A percentile compares a stretch with the other conserved stretches of the same genome.
Evolutionary conservation across 1,284 basidiomycete species (phyloP).

Genomic region (Microbotryomycetes sp.): DNA sequence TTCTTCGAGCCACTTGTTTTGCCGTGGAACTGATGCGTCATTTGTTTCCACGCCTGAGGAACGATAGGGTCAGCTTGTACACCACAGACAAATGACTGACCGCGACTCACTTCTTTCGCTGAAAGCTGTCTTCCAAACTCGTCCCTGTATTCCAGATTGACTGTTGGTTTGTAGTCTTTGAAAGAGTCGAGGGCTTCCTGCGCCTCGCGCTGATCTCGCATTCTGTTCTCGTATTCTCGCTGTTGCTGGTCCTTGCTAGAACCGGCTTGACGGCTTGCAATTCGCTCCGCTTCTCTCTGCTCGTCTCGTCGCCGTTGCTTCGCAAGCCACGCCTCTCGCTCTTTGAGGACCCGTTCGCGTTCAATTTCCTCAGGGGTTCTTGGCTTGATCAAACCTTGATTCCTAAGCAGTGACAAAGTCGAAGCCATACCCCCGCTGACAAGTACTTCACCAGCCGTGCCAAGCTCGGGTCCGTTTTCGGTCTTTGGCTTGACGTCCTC

Average conservation of each 20-base stretch:
- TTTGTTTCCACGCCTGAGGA: conserved; percentile 73
- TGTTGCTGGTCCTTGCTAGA: conserved; percentile 81
- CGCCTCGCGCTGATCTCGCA: conserved; percentile 85
- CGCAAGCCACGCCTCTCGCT: conserved; percentile 84
- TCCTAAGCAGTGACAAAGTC: conserved; percentile 77
- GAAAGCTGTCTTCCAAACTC: conserved; percentile 86
- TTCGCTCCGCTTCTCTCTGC: conserved; percentile 69
- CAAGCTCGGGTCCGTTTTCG: conserved; percentile 19
- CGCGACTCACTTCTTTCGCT: conserved; percentile 61
- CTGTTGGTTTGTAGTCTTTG: conserved; percentile 91
- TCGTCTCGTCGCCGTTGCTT: conserved; percentile 69
- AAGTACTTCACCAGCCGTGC: conserved; percentile 39
- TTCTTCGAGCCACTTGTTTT: conserved; percentile 91
- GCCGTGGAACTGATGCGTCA: conserved; percentile 92
- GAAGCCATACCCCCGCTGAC: conserved; percentile 77
- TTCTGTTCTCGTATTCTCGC: conserved; percentile 87
- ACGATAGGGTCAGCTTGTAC: neutral
- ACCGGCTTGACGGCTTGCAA: conserved; percentile 52
- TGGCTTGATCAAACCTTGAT: conserved; percentile 79
- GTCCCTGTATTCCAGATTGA: conserved; percentile 94
- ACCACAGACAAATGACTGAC: no score
- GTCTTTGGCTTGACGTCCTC: conserved; percentile 12
- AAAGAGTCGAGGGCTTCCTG: conserved; percentile 73
- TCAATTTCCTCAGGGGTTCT: conserved; percentile 61
- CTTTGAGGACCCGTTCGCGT: conserved; percentile 72